Evolutionary conservation across 1,284 basidiomycete species (phyloP), one percentile per base, ranked within the genome.

Genomic region (Marasmius oreades): DNA sequence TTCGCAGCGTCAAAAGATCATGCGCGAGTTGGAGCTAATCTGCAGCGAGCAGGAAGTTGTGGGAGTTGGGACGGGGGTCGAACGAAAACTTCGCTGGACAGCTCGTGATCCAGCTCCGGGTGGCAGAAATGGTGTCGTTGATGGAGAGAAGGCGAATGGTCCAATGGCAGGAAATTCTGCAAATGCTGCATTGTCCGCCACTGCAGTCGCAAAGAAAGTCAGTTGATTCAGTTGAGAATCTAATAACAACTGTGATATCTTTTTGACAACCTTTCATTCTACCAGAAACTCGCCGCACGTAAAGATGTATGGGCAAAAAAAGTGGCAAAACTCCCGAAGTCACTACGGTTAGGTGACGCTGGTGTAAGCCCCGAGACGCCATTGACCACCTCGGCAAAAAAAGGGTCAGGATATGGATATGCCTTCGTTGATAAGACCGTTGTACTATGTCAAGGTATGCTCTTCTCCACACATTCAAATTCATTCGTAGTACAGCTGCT

Each of bases 61-160:
- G 10, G 39, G 16, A 12, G 24, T 43, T 22, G 42, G 26, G 5
- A 28, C 55, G 23, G 55, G 55, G 3, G 14, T 28, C 20, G 42
- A 53, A 23, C 51, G 55, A 22, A 31, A 20, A 12, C 4, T 47
- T 12, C 33, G 55, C 5, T 57, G 55, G 55, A 46, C 52, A 20
- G 52, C 37, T 6, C 23, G 31, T 14, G 26, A n/a, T n/a, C n/a
- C n/a, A n/a, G n/a, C n/a, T n/a, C n/a, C n/a, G n/a, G n/a, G n/a
- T n/a, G n/a, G n/a, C n/a, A n/a, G n/a, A n/a, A n/a, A n/a, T n/a
- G n/a, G n/a, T n/a, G n/a, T n/a, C n/a, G n/a, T n/a, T n/a, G n/a
- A n/a, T n/a, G n/a, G n/a, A n/a, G n/a, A n/a, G 18, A 10, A 8
- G n/a, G 44, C 28, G 18, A 20, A 20, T 28, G 3, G 20, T 48